Evolutionary conservation across 352 stramenopile species (phyloP).

Genomic region (Phytopythium mirpurense): DNA sequence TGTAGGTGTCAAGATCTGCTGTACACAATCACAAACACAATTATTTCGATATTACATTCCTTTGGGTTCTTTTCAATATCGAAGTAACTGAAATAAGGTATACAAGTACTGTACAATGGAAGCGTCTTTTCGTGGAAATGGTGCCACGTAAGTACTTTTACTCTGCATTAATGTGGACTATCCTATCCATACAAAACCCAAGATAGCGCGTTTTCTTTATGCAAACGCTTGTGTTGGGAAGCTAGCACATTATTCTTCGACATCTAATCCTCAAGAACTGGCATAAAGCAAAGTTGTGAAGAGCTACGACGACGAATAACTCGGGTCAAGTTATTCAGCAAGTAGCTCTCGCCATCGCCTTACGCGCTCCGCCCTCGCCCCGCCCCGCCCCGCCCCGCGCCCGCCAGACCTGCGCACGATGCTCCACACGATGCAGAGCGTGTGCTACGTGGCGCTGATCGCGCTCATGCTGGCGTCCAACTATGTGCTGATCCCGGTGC

Average conservation of each 20-base stretch:
- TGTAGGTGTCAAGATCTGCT: not conserved
- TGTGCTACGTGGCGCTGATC: constrained; percentile 81
- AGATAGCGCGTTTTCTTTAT: not conserved
- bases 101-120: not conserved
- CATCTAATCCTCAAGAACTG: not conserved
- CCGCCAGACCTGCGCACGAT: too few species aligned
- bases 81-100: too few species aligned
- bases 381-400: too few species aligned
- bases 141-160: constrained; percentile 4
- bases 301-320: too few species aligned
- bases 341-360: too few species aligned
- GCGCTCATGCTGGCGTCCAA: constrained; percentile 75
- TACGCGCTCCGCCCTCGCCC: too few species aligned
- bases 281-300: too few species aligned
- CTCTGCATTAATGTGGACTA: not conserved
- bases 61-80: too few species aligned
- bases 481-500: constrained; percentile 81
- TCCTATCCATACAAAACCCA: not conserved
- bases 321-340: too few species aligned
- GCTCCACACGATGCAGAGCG: constrained; percentile 66
- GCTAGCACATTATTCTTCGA: not conserved
- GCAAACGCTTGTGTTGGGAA: not conserved
- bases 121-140: not conserved
- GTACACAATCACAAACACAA: too few species aligned
- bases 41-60: not conserved